Evolutionary conservation across 1,139 yeast species (phyloP).

Genomic region (Petasospora fabianii): DNA sequence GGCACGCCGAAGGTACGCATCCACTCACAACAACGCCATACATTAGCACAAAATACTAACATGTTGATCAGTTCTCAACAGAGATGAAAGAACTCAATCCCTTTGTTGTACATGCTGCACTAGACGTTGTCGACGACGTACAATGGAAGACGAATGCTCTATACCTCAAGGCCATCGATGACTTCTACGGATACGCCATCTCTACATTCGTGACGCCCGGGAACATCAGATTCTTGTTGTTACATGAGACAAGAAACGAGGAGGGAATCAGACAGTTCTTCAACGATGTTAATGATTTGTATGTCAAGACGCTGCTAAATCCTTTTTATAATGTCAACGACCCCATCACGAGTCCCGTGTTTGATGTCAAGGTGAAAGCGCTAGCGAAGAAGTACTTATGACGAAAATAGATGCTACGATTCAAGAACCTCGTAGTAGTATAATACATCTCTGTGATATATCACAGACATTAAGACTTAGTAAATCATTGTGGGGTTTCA

Average conservation of each 20-base stretch:
- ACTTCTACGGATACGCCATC: conserved; percentile 75
- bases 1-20: conserved; percentile 45
- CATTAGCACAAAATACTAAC: neutral
- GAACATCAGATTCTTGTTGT: conserved; percentile 73
- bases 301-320: conserved; percentile 77
- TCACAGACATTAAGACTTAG: neutral
- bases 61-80: conserved; percentile 47
- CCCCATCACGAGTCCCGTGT: conserved; percentile 68
- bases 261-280: conserved; percentile 81
- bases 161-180: conserved; percentile 73
- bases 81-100: conserved; percentile 81
- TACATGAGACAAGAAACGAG: conserved; percentile 69
- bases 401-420: too few relatives aligned
- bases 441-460: neutral
- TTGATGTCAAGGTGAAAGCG: conserved; percentile 69
- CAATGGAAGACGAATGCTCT: conserved; percentile 70
- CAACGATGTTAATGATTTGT: conserved; percentile 79
- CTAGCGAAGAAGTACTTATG: conserved; percentile 71
- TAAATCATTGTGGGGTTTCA: neutral
- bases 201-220: conserved; percentile 89
- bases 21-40: neutral
- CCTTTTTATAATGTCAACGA: conserved; percentile 83
- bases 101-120: conserved; percentile 80
- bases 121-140: conserved; percentile 83
- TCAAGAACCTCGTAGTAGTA: too few relatives aligned